A percentile compares a stretch with the other conserved stretches of the same genome.
Conservation (phyloP, 2,329 filamentous ascomycete species). For the Beauveria scarabaeidicola region DNA sequence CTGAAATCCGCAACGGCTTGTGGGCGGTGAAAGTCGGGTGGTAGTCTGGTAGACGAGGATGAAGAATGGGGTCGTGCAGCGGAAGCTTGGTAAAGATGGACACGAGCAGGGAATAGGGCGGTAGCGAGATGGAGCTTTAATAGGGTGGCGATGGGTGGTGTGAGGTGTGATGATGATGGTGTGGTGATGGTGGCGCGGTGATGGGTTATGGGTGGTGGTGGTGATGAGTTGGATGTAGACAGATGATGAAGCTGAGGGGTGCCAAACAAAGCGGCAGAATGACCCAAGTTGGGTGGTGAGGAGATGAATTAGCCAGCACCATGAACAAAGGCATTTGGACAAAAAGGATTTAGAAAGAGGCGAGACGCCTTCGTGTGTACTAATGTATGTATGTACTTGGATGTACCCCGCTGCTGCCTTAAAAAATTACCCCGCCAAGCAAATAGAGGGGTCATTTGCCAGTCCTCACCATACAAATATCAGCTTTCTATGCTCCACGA, state of each 20-base stretch:
- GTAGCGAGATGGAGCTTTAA: background rate
- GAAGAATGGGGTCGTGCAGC: background rate
- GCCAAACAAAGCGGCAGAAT: background rate
- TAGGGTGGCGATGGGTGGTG: background rate
- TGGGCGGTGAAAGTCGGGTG: background rate
- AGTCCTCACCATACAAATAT: no score
- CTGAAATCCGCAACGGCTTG: background rate
- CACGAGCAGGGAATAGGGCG: background rate
- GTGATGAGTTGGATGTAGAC: background rate
- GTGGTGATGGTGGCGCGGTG: background rate
- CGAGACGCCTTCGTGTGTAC: background rate
- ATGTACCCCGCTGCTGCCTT: background rate
- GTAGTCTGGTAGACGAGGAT: background rate
- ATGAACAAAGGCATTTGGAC: no score
- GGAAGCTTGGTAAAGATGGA: background rate
- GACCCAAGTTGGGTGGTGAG: background rate
- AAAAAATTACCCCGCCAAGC: slow-evolving; percentile 3
- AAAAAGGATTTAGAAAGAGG: background rate
- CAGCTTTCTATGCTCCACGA: background rate
- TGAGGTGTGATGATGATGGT: background rate
- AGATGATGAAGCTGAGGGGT: background rate
- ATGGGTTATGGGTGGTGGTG: background rate
- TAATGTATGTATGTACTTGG: no score
- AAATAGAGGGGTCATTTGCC: background rate
- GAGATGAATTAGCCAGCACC: background rate